These are phyloP conservation scores for Dunaliella sp. DNA, from an alignment of 139 green algal genomes.

Conservation along the genomic window DNA sequence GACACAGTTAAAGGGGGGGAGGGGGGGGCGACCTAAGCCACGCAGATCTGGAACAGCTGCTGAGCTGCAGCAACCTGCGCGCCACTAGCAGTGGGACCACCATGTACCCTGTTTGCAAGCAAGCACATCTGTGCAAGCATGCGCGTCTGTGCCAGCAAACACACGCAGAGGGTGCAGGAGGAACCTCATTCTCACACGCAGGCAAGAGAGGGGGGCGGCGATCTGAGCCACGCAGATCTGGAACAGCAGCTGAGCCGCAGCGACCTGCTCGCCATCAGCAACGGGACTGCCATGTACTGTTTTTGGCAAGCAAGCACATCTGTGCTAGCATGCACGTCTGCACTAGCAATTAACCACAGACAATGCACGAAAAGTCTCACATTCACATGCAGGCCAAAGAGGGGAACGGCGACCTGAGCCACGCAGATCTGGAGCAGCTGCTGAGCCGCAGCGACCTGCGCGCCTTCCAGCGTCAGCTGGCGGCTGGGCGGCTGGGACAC, in stretches of 20 bases:
- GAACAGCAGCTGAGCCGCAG: background rate
- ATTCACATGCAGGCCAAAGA: background rate
- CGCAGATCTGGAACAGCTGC: background rate
- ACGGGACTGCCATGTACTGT: background rate
- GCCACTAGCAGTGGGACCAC: background rate
- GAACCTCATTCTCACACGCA: background rate
- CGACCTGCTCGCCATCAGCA: background rate
- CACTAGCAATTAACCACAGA: too few relatives aligned
- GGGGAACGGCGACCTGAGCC: background rate
- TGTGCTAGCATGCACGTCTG: too few relatives aligned
- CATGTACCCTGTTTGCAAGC: too few relatives aligned
- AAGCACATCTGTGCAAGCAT: too few relatives aligned
- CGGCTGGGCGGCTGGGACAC: background rate
- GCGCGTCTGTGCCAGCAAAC: too few relatives aligned
- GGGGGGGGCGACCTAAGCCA: too few relatives aligned
- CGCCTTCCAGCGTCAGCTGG: conserved; percentile 2
- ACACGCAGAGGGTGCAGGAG: too few relatives aligned
- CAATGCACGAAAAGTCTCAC: too few relatives aligned
- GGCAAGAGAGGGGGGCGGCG: background rate
- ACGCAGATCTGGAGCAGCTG: background rate
- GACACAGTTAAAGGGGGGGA: too few relatives aligned
- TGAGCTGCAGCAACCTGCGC: background rate
- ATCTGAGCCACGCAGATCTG: background rate
- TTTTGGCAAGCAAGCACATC: too few relatives aligned
- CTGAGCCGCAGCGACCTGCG: conserved; percentile 1